Evolutionary conservation across 805 yeast genomes (phyloP), one percentile per base, ranked within the genome.

Genomic region (Candida ulmi): DNA sequence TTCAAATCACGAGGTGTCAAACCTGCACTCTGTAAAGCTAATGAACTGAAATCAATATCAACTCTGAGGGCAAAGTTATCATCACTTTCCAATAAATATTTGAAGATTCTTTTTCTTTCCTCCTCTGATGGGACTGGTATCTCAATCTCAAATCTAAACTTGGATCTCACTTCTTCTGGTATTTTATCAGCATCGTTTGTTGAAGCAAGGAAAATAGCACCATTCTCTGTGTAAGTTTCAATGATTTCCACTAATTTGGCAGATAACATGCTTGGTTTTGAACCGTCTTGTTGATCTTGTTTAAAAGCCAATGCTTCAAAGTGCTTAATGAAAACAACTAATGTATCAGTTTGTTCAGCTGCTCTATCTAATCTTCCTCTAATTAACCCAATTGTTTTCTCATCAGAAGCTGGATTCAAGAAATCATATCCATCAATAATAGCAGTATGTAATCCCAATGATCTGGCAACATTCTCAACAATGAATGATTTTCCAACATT

Each of bases 1-100:
- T 64, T 63, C 35, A 91, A 66, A 58, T 93, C 97, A 17, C 83
- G 68, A 2, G 97, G 95, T 0, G 93, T 84, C 39, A 91, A 68
- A 17, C 98, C 98, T 2, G 98, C 98, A 43, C 95, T 84, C 52
- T 88, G 95, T 36, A 84, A 62, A 0, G 97, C 83, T 24, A 93
- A 63, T 0, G 76, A 62, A 1, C 69, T 62, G 6, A 74, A 50
- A 2, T 78, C 71, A 4, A 88, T 75, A 48, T 83, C 81, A 12
- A 65, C 62, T 15, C 74, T 58, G 7, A 65, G 46, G 1, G 16
- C 31, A n/a, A 41, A 37, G 5, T 39, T 28, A 28, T 63, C 65
- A 17, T 53, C 45, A 0, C 51, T 41, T 2, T 68, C 56, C 12
- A 76, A 39, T 30, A 83, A 63, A 58, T 72, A 72, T 36, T 65